Conservation (phyloP, 1,284 basidiomycete species). For the Pyrrhoderma lamaoense region DNA sequence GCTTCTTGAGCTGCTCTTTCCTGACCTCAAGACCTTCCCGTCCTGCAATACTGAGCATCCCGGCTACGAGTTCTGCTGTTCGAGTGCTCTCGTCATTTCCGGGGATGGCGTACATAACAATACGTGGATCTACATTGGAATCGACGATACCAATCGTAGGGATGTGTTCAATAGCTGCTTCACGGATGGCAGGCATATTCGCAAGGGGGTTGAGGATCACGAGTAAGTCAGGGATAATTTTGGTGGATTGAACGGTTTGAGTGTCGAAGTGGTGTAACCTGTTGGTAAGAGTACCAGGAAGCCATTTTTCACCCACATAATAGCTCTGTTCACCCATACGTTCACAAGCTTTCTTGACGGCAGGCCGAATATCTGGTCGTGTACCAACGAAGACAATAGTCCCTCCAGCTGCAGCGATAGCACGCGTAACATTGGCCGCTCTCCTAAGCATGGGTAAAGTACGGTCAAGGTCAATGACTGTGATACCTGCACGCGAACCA, state of each 20-base stretch:
- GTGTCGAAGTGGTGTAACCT: conserved; percentile 71
- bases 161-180: conserved; percentile 77
- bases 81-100: conserved; percentile 94
- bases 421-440: conserved; percentile 82
- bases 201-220: conserved; percentile 84
- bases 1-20: neutral
- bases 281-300: conserved; percentile 93
- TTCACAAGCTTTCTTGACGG: conserved; percentile 76
- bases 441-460: conserved; percentile 89
- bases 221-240: conserved; percentile 79
- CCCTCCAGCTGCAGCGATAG: conserved; percentile 77
- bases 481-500: conserved; percentile 84
- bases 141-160: conserved; percentile 90
- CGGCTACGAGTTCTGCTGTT: conserved; percentile 85
- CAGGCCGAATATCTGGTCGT: conserved; percentile 65
- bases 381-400: conserved; percentile 89
- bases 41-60: conserved; percentile 88
- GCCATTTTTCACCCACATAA: conserved; percentile 84
- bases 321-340: conserved; percentile 74
- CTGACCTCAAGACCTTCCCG: conserved; percentile 60
- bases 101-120: conserved; percentile 97
- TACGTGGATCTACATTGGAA: conserved; percentile 91
- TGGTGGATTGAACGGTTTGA: conserved; percentile 47
- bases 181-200: conserved; percentile 78
- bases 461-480: conserved; percentile 93